Percentiles rank a stretch among this genome's conserved stretches.
Conservation (phyloP, 345 rosid species). For the Cardamine chenopodiifolia region DNA sequence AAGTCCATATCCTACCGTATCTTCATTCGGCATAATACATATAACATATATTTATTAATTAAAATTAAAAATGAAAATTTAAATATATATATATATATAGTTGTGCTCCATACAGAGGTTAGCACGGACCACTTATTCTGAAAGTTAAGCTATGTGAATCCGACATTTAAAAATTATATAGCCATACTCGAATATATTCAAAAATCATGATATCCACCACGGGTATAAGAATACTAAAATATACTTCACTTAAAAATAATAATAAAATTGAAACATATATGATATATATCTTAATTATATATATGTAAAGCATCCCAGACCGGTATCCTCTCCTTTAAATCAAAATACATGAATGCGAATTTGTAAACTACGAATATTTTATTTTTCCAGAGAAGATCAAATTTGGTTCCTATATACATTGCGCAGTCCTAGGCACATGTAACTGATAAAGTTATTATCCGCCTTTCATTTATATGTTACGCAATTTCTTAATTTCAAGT, state of each 20-base stretch:
- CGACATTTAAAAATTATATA: not conserved
- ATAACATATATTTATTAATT: not conserved
- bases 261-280: too few species aligned
- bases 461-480: not conserved
- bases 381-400: not conserved
- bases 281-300: too few species aligned
- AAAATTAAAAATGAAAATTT: not conserved
- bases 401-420: not conserved
- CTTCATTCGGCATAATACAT: too few species aligned
- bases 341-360: not conserved
- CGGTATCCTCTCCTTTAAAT: not conserved
- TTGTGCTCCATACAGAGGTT: not conserved
- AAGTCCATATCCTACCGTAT: not conserved
- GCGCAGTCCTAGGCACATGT: not conserved
- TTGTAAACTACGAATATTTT: not conserved
- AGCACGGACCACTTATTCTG: not conserved
- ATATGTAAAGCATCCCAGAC: not conserved
- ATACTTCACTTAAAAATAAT: not conserved
- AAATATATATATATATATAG: not conserved
- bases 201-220: too few species aligned
- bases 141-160: too few species aligned
- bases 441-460: not conserved
- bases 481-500: not conserved
- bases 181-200: not conserved
- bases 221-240: not conserved